These are phyloP conservation scores for Theobroma cacao DNA, from an alignment of 345 rosid genomes.

Conservation along the genomic window DNA sequence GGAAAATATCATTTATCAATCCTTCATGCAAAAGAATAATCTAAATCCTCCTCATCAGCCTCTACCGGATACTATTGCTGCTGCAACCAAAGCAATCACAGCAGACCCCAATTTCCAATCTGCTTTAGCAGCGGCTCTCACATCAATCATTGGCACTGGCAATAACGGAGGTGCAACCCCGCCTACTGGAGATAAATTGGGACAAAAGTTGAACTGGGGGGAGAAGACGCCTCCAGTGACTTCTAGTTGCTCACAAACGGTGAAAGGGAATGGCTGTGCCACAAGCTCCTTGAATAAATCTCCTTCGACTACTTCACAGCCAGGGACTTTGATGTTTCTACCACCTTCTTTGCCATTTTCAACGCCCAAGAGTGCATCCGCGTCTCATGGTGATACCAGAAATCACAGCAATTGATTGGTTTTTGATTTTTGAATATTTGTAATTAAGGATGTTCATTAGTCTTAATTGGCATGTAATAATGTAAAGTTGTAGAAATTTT, in stretches of 20 bases:
- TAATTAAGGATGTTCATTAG: background rate
- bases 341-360: conserved; percentile 37
- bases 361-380: conserved; percentile 32
- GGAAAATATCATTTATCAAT: conserved; percentile 29
- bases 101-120: conserved; percentile 81
- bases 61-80: conserved; percentile 46
- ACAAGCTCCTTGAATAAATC: conserved; percentile 33
- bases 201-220: conserved; percentile 29
- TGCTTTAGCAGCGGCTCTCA: conserved; percentile 66
- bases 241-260: conserved; percentile 3
- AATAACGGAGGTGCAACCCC: conserved; percentile 11
- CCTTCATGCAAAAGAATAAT: conserved; percentile 38
- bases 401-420: conserved; percentile 22
- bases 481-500: background rate
- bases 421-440: background rate
- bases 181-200: background rate
- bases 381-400: conserved; percentile 30
- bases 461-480: background rate
- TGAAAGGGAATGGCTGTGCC: conserved; percentile 29
- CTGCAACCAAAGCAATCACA: conserved; percentile 68
- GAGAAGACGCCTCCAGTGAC: conserved; percentile 14
- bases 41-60: conserved; percentile 21
- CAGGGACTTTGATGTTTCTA: conserved; percentile 30
- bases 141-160: conserved; percentile 52
- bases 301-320: conserved; percentile 23